Evolutionary conservation across 768 basidiomycete genomes (phyloP).

Genomic region (Podaxis rugospora): DNA sequence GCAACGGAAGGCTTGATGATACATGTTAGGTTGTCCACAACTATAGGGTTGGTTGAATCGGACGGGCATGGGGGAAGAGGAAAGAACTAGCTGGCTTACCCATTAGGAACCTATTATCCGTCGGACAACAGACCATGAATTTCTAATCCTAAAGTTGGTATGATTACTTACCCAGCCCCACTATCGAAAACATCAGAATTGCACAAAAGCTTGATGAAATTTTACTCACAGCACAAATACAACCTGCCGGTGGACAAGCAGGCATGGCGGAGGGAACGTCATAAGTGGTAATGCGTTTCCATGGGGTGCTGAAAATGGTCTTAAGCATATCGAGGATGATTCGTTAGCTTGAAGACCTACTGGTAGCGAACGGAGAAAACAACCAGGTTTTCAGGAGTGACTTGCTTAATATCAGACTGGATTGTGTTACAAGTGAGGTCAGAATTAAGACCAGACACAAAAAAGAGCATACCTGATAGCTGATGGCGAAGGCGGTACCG

Average conservation of each 20-base stretch:
- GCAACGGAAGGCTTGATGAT: conserved; percentile 42
- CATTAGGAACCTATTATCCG: conserved; percentile 31
- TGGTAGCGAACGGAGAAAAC: conserved; percentile 49
- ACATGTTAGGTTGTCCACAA: conserved; percentile 54
- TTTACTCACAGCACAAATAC: conserved; percentile 45
- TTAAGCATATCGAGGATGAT: background rate
- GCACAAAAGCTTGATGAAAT: background rate
- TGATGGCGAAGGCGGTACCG: conserved; percentile 53
- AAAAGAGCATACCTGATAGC: conserved; percentile 35
- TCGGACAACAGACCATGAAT: background rate
- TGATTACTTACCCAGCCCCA: conserved; percentile 47
- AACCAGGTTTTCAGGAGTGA: conserved; percentile 43
- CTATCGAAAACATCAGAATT: conserved; percentile 20
- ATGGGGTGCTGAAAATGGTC: conserved; percentile 37
- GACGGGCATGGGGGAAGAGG: background rate
- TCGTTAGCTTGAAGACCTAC: conserved; percentile 24
- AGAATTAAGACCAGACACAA: background rate
- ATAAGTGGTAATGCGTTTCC: conserved; percentile 43
- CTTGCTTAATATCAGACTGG: conserved; percentile 42
- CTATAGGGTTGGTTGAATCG: conserved; percentile 18
- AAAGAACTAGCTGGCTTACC: conserved; percentile 19
- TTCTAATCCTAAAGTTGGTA: background rate
- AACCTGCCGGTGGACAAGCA: conserved; percentile 45
- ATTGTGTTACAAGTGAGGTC: background rate
- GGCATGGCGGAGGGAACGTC: conserved; percentile 46